These are phyloP conservation scores for Cyberlindnera mrakii DNA, from an alignment of 805 yeast species.

Conservation along the genomic window DNA sequence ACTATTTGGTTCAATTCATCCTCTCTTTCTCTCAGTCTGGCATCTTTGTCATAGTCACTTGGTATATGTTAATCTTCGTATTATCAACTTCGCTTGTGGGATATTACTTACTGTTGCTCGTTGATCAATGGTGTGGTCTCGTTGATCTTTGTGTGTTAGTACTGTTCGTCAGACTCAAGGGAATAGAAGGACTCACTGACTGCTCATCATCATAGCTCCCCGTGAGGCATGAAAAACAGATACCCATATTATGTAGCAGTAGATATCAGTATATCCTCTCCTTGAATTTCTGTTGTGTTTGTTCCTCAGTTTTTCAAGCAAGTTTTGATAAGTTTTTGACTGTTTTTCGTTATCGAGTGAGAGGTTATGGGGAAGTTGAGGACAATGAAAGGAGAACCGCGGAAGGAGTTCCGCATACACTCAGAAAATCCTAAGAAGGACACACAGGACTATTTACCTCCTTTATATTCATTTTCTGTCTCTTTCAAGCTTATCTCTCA, in stretches of 20 bases:
- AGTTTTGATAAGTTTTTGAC: no score
- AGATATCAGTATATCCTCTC: not conserved
- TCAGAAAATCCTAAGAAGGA: no score
- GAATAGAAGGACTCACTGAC: slow-evolving; percentile 26
- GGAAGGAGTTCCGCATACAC: no score
- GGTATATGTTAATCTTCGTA: no score
- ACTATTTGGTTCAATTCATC: slow-evolving; percentile 41
- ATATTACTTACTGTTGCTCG: slow-evolving; percentile 10
- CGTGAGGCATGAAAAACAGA: slow-evolving; percentile 41
- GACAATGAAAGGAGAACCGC: no score
- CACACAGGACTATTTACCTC: no score
- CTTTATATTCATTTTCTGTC: no score
- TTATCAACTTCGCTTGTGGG: no score
- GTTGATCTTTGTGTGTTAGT: slow-evolving; percentile 27
- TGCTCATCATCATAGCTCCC: slow-evolving; percentile 33
- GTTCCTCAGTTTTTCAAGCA: no score
- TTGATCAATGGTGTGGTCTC: slow-evolving; percentile 30
- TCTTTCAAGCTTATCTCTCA: no score
- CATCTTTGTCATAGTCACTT: slow-evolving; percentile 20
- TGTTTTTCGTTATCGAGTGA: no score
- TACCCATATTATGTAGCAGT: slow-evolving; percentile 33
- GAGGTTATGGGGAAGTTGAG: no score
- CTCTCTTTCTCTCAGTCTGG: slow-evolving; percentile 29
- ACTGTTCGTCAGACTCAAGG: slow-evolving; percentile 15
- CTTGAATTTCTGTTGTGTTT: slow-evolving; percentile 1